Evolutionary conservation across 129 eudicot species (phyloP), one percentile per base, ranked within the genome.

Genomic region (Chrysanthemum makinoi): DNA sequence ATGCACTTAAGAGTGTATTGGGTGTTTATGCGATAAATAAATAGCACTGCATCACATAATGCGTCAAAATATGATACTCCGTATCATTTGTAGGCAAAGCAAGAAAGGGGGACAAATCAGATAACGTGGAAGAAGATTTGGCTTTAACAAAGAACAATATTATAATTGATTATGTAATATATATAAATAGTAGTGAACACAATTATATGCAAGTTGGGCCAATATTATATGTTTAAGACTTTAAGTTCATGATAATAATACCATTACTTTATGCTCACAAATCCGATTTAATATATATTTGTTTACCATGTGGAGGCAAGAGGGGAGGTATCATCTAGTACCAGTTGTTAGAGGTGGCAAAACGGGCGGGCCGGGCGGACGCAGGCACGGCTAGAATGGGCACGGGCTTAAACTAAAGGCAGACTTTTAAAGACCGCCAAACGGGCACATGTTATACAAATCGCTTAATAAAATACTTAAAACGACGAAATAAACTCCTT

Each of bases 121-220:
- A 56, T 56, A 2, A 24, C 3, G 5, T 60, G 65, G 44, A 26
- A 60, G 19, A 60, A 26, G 65, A 60, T 60, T 26, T 60, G 65
- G 65, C 30, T 60, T 60, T 60, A 28, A 20, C 2, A 22, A 60
- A 26, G 65, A 60, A 10, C 30, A 57, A 17, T 57, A 57, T 57
- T 8, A 2, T 57, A 20, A 19, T 57, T 53, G 1, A 30, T n/a
- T 15, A 56, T 56, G 9, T 16, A 6, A 18, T 56, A 53, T 18
- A 16, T 15, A n/a, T 8, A 63, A 33, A 33, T 19, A 55, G 39
- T 33, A 10, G 33, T 70, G 39, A 55, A 35, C 65, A 33, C 74
- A 70, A 70, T 55, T 55, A 70, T 70, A 54, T 6, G 74, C 10
- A 55, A 8, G 68, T 63, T 39, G 49, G 68, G 6, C 48, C 28